A percentile compares a stretch with the other conserved stretches of the same genome.
Conservation (phyloP, 2,329 filamentous ascomycete genomes). For the Monilinia aucupariae region DNA sequence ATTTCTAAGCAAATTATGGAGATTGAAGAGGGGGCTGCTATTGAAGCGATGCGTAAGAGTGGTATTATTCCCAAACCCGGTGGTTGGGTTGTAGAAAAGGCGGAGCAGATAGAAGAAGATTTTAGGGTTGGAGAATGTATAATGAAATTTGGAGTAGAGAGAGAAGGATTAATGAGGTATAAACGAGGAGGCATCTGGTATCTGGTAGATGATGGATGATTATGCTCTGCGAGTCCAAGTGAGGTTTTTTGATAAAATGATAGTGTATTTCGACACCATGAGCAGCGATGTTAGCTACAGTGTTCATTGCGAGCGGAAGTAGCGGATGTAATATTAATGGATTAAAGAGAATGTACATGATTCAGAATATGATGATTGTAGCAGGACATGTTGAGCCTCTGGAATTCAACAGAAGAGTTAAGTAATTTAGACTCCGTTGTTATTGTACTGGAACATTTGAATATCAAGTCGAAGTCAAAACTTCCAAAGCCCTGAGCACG, state of each 20-base stretch:
- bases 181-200: neutral
- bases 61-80: neutral
- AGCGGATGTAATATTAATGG: neutral
- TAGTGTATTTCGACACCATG: neutral
- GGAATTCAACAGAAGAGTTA: neutral
- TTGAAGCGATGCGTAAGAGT: neutral
- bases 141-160: neutral
- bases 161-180: neutral
- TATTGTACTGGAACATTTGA: neutral
- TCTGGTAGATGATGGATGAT: neutral
- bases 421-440: neutral
- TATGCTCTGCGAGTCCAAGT: neutral
- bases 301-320: neutral
- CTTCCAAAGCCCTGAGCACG: neutral
- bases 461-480: neutral
- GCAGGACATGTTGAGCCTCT: too few relatives aligned
- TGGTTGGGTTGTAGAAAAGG: neutral
- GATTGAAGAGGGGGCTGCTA: conserved; percentile 7
- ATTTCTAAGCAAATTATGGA: neutral
- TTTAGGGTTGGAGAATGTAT: conserved; percentile 1
- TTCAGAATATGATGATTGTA: neutral
- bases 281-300: neutral
- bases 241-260: neutral
- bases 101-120: neutral
- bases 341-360: neutral